phyloP scores from a whole-genome alignment of 106 monocot genomes.

The Acanthochlamys bracteata region DNA sequence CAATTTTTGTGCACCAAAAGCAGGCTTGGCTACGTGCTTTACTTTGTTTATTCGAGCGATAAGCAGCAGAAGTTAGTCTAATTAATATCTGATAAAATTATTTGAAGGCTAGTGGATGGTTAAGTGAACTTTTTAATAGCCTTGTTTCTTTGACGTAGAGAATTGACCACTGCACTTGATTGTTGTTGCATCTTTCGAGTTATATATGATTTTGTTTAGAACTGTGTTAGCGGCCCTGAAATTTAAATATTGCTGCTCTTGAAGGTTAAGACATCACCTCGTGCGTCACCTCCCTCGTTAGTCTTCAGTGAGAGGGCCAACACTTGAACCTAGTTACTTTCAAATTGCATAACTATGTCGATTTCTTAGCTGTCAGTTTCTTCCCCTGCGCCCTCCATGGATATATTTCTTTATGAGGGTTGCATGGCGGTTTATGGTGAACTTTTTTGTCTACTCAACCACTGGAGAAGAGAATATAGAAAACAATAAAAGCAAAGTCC shows the following conservation, averaged over 20 bases:
- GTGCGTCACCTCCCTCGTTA: background rate
- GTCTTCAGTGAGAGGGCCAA: constrained; percentile 1
- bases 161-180: background rate
- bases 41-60: background rate
- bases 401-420: background rate
- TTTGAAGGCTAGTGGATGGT: background rate
- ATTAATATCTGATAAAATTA: background rate
- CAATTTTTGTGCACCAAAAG: background rate
- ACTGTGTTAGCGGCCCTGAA: background rate
- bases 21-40: background rate
- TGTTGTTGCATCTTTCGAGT: background rate
- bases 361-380: background rate
- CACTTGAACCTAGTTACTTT: background rate
- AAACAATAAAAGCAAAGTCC: background rate
- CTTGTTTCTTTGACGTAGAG: background rate
- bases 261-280: background rate
- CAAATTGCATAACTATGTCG: background rate
- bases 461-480: background rate
- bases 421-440: background rate
- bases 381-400: background rate
- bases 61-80: background rate
- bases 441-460: background rate
- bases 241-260: background rate
- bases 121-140: background rate
- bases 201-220: background rate